Evolutionary conservation across 2,329 filamentous ascomycete species (phyloP), one percentile per base, ranked within the genome.

Genomic region (Fusarium sp.): DNA sequence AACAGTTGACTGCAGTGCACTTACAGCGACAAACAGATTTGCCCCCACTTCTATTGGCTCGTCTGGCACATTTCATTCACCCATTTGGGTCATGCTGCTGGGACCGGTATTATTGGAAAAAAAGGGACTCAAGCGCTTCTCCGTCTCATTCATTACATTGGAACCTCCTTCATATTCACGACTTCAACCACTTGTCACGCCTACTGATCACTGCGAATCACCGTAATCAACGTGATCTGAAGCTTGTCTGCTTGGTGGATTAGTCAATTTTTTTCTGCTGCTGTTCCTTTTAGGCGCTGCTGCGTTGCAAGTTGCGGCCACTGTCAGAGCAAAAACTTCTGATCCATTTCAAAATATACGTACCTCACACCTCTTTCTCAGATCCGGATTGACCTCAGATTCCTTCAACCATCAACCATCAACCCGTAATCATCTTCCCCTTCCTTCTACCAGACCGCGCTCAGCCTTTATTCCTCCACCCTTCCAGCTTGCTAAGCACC

Each of bases 91-190:
- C 40, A 67, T 67, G 62, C 62, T 67, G 63, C 57, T 67, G 56
- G 63, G 46, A 67, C 64, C 22, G 56, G 69, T 72, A 70, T 66
- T 71, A 72, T 72, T 75, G 73, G 63, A 54, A 75, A 76, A 75
- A 76, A 76, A 76, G 71, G 73, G 73, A 71, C 66, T 73, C 71
- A 69, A 66, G 70, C 58, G 72, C 62, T 63, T 72, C 67, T 74
- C 71, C 72, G 73, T 75, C 73, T 76, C 73, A 75, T 65, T 68
- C 61, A 66, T 66, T 66, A 66, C 63, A 59, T 64, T 64, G 51
- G 62, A 67, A 66, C 57, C 62, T 71, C 68, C 70, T 70, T 72
- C 66, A 64, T 59, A 67, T 65, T 62, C 54, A 72, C 69, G 46
- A 53, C 69, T 40, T 55, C 51, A 66, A 64, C 61, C 42, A 42